Conservation (phyloP, 202 grass and related monocot species). For the Zoysia matrella region DNA sequence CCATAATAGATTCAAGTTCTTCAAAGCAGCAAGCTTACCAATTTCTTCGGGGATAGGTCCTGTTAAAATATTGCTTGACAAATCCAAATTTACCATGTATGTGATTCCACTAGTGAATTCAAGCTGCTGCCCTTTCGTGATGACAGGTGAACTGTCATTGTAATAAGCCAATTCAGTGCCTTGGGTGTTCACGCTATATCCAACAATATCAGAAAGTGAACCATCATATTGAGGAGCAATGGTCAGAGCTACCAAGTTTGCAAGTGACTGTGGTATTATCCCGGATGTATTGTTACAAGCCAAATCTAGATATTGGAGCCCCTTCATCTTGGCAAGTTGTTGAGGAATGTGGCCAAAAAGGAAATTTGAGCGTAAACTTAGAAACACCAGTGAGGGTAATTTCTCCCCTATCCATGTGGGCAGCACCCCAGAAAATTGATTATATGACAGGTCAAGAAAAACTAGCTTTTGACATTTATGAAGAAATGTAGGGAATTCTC, state of each 20-base stretch:
- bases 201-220: not conserved
- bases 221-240: not conserved
- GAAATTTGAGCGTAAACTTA: slow-evolving; percentile 32
- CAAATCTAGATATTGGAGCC: slow-evolving; percentile 31
- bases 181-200: not conserved
- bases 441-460: slow-evolving; percentile 42
- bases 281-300: slow-evolving; percentile 37
- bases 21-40: not conserved
- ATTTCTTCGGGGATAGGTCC: slow-evolving; percentile 46
- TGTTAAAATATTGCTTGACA: slow-evolving; percentile 43
- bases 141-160: not conserved
- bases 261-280: slow-evolving; percentile 29
- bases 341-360: slow-evolving; percentile 30
- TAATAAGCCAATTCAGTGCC: not conserved
- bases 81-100: slow-evolving; percentile 24
- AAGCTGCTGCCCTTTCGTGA: slow-evolving; percentile 30
- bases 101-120: not conserved
- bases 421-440: slow-evolving; percentile 43
- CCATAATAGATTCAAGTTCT: slow-evolving; percentile 47
- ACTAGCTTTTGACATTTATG: slow-evolving; percentile 1
- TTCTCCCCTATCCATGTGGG: slow-evolving; percentile 25
- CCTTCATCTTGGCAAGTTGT: not conserved
- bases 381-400: slow-evolving; percentile 9
- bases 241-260: slow-evolving; percentile 10
- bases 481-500: slow-evolving; percentile 31